Evolutionary conservation across 2,329 filamentous ascomycete genomes (phyloP), one percentile per base, ranked within the genome.

Genomic region (Paecilomyces variotii): DNA sequence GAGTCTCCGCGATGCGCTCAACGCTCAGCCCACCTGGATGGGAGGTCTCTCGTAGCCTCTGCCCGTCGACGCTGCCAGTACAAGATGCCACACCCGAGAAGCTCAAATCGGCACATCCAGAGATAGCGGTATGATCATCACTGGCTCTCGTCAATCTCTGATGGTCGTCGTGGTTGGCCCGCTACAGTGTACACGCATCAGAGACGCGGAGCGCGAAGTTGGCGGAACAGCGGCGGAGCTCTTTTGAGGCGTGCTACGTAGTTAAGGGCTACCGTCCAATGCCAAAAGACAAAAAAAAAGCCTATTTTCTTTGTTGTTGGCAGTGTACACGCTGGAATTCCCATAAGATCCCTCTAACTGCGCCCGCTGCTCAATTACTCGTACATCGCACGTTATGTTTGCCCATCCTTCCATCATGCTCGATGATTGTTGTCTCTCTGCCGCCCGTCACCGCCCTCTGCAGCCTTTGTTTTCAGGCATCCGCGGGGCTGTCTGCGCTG

Each of bases 61-160:
- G 67, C 61, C 55, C 65, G 66, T 52, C 64, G 64, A 59, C 72
- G 72, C 59, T 75, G 75, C 69, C 74, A 75, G 60, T 73, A 75
- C 59, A 78, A 66, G 64, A 78, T 65, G 61, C 73, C 67, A 62
- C 76, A 71, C 54, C 76, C 76, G 55, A 78, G 65, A 54, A 78
- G 67, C 65, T 78, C 76, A 62, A 76, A 76, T n/a, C 76, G 75
- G 72, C 76, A 78, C 76, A 78, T 78, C 65, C 66, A 72, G 67
- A 59, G 56, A 52, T 45, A 58, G 56, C 57, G 53, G 26, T 27
- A 39, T 35, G 45, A 26, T 26, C 50, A 52, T 26, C 24, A 27
- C 24, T 26, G 14, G 24, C 24, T n/a, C 24, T 52, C 27, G 39
- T 19, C 14, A 39, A 45, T n/a, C 25, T 7, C 10, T 12, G 50